Evolutionary conservation across 2,329 filamentous ascomycete species (phyloP), one percentile per base, ranked within the genome.

Genomic region (Bipolaris gigantea): DNA sequence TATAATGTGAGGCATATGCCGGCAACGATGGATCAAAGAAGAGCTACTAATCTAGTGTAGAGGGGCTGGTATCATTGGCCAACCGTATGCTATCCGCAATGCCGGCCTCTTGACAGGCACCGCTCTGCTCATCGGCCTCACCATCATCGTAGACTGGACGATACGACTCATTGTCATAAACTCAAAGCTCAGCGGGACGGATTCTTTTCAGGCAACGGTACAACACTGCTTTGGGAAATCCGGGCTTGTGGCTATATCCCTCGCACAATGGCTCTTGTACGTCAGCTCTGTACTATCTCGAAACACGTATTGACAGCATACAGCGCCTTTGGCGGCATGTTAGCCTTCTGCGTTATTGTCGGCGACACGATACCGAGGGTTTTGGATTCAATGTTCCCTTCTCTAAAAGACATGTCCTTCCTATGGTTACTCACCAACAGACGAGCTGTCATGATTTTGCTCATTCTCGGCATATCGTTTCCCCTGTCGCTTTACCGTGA

Each of bases 151-250:
- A 52, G 94, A 99, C 80, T 99, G 94, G 94, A 99, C 94, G 4
- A 97, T 99, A 64, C 87, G 92, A 41, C 83, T 99, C 59, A 97
- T 99, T 69, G 94, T 99, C 62, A 86, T 97, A 75, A 99, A 99
- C 77, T 95, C 90, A 73, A 99, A 99, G 80, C 81, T 99, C 63
- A 96, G 90, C 75, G 94, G 94, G 40, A 89, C 92, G 51, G 89
- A 91, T 74, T 95, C 89, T 51, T 99, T 97, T 72, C 94, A 99
- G 77, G 89, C 91, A 35, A 99, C 94, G 0, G 92, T 99, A 71
- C 88, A 97, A 76, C 87, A 93, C 75, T 99, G 94, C 78, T 99
- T 96, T 77, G 94, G 94, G 5, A 87, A 85, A 67, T 82, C 88
- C 16, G 94, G 94, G 0, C 81, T 99, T 51, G 85, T 99, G 61